Base-by-base conservation (phyloP, 805 yeast species). In the Candida nitratophila region DNA sequence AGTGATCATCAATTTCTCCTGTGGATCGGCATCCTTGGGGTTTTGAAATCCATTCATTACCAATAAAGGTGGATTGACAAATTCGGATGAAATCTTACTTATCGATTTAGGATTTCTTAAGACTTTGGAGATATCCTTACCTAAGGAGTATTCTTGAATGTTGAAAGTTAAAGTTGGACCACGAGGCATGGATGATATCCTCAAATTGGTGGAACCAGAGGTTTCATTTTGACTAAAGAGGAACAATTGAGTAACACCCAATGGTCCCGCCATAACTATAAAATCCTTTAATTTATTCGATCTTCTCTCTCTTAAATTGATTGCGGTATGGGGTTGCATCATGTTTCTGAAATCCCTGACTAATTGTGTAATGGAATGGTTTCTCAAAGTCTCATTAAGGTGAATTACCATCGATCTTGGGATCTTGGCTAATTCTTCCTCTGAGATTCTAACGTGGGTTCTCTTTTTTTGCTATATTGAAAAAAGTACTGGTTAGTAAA, bases 191-290 rank as follows among this genome's bases (percentile, higher is more conserved):
- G 86, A 79, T 1, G 91, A 89, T 38, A 93, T 65, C 56, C 97
- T 77, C 50, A 93, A 69, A 41, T 91, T 83, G 4, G 93, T 82
- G 44, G 80, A 81, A 8, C 96, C 97, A 1, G 83, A 68, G 36
- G 73, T 74, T 53, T 80, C 83, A 33, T 86, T 76, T 60, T 89
- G 96, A 49, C 88, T 83, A 69, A 93, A 90, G 19, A 91, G 70
- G 66, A 93, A 79, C 57, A 93, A 65, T 65, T 91, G 96, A 7
- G 91, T 75, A 20, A 93, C 96, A 24, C 96, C 96, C 37, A 93
- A 70, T 14, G 98, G 98, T 6, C 98, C 98, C 33, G 96, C 86
- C 96, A 93, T 90, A n/a, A 88, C 96, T n/a, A 90, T 77, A 55
- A 85, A 93, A 66, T 91, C 99, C 62, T 85, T 87, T 52, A 93